Conservation (phyloP, 345 rosid genomes). For the Hypericum androsaemum region DNA sequence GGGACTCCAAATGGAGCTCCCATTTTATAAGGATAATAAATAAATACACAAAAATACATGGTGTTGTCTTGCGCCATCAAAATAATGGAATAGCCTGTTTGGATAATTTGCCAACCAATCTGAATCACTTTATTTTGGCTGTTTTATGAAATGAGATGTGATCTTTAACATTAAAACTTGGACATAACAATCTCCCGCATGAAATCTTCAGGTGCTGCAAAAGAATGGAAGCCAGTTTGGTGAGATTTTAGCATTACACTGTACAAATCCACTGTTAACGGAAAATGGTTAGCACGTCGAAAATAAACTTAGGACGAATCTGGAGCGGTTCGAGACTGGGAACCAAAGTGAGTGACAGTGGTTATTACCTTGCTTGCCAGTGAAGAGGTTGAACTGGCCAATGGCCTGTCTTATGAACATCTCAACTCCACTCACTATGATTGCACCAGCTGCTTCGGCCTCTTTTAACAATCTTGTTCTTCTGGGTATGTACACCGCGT, state of each 20-base stretch:
- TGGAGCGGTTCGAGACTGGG: background rate
- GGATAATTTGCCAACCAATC: too few species aligned
- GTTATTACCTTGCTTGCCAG: constrained; percentile 30
- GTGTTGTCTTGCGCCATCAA: too few species aligned
- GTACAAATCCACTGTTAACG: too few species aligned
- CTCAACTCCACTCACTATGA: constrained; percentile 48
- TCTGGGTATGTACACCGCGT: constrained; percentile 51
- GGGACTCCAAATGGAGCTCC: too few species aligned
- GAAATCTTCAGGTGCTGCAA: constrained; percentile 42
- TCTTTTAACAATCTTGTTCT: constrained; percentile 46
- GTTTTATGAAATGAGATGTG: too few species aligned
- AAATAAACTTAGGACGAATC: background rate
- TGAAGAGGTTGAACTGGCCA: constrained; percentile 49
- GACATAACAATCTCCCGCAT: constrained; percentile 35
- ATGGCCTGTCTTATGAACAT: constrained; percentile 61
- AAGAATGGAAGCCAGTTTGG: background rate
- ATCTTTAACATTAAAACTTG: constrained; percentile 24
- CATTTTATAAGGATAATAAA: too few species aligned
- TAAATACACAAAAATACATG: too few species aligned
- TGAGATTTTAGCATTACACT: too few species aligned
- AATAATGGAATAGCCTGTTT: too few species aligned
- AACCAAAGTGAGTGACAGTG: background rate
- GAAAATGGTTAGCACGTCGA: too few species aligned
- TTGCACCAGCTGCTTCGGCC: constrained; percentile 47
- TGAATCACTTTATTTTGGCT: too few species aligned